Evolutionary conservation across 495 filamentous ascomycete species (phyloP), one percentile per base, ranked within the genome.

Genomic region (Daldinia childiae): DNA sequence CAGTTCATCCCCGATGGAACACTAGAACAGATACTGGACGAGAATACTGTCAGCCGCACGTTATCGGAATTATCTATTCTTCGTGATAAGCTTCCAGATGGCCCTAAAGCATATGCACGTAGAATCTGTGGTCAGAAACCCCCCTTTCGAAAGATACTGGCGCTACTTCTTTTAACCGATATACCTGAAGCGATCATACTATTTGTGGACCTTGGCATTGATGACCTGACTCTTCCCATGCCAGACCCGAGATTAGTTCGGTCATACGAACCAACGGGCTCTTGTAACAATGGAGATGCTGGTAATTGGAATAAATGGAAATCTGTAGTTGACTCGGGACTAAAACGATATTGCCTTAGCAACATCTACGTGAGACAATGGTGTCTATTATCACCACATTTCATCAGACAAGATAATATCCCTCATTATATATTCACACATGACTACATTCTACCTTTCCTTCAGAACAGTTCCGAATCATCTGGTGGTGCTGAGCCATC

Each of bases 281-380:
- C 19, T 27, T 24, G 14, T 12, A 3, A 51, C 14, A 21, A 51
- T 24, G n/a, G n/a, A n/a, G 48, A 51, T 51, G 8, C 39, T 43
- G 30, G 0, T 9, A 0, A 8, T 32, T 8, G 30, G 48, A 51
- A 26, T 4, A 9, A 24, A 8, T 26, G n/a, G 48, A 19, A 24
- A 0, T 51, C 19, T 26, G 21, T 51, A 24, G 19, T 6, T 11
- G 4, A 26, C 19, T 51, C 48, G 9, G 3, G 5, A 5, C 4
- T 51, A 51, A 51, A 51, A 3, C 19, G 19, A 15, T 51, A 19
- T 51, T 27, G 21, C 12, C 48, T 51, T 27, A 19, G 48, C 19
- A 51, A 51, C 27, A 51, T 51, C 19, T 51, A 17, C 21, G 48
- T 51, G n/a, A 51, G 48, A 21, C 48, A 51, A 14, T 51, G 48